A percentile compares a stretch with the other conserved stretches of the same genome.
These are phyloP conservation scores for Pyrus hybrid DNA, from an alignment of 331 rosid genomes.

Conservation along the genomic window DNA sequence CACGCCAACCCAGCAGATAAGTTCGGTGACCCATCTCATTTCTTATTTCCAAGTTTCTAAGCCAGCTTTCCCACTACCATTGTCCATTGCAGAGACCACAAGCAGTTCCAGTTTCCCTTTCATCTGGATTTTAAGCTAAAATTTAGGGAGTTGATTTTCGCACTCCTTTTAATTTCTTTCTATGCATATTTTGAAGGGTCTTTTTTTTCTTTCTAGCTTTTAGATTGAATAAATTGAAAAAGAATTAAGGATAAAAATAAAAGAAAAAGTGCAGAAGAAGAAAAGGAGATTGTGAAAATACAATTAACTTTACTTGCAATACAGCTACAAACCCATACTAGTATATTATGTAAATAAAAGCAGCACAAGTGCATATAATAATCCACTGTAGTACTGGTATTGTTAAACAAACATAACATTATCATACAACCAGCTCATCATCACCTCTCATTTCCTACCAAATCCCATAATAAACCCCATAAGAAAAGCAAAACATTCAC, in stretches of 20 bases:
- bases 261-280: too few species aligned
- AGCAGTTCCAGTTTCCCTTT: conserved; percentile 19
- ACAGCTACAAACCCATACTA: neutral
- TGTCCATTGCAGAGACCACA: neutral
- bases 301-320: neutral
- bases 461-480: neutral
- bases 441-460: conserved; percentile 9
- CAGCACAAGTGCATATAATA: neutral
- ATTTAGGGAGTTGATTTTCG: neutral
- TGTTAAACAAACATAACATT: neutral
- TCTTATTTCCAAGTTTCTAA: neutral
- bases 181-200: too few species aligned
- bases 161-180: too few species aligned
- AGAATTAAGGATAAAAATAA: too few species aligned
- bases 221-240: too few species aligned
- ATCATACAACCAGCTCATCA: conserved; percentile 6
- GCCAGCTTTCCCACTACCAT: neutral
- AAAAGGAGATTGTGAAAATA: neutral
- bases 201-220: too few species aligned
- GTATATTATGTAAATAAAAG: neutral
- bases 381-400: neutral
- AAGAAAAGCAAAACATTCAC: neutral
- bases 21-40: conserved; percentile 10
- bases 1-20: conserved; percentile 10
- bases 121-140: conserved; percentile 12